Base-by-base conservation (phyloP, 2,329 filamentous ascomycete species). In the Podosphaera aphanis region DNA sequence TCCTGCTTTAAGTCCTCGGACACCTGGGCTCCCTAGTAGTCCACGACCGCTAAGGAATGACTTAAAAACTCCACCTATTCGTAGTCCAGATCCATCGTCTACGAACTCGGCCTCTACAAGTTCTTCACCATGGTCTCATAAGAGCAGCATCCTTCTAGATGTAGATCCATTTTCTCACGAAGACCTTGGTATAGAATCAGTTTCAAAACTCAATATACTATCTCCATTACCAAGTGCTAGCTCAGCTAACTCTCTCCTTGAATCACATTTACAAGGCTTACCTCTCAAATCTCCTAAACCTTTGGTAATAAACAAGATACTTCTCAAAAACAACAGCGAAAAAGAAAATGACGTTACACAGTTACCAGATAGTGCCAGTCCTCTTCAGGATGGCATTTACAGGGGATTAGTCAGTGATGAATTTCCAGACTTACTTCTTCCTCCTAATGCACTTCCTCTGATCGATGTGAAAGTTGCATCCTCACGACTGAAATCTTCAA, bases 401-500 rank as follows among this genome's bases (percentile, higher is more conserved):
- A 79, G 70, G 54, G 84, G 84, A 0, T 70, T 94, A 19, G 69
- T 84, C 4, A 84, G 80, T 0, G 84, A 93, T 0, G 82, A 93
- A 52, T 88, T 85, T 58, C 85, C 88, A 0, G 81, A 83, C 50
- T 69, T 95, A 6, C 64, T 95, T 19, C 67, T 98, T 1, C 77
- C 85, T 8, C 88, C 90, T 0, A 92, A 93, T 59, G 85, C 86
- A 5, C 67, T 98, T 6, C 81, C 83, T 2, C 83, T 83, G 1
- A 79, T 98, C 47, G 74, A 81, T 51, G 77, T 94, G 42, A 83
- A 74, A 59, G 88, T 94, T 3, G 83, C 85, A 2, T 95, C 90
- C 3, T 95, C 90, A 19, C 77, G 90, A n/a, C 77, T 98, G 67
- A 85, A 83, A 57, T 90, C 88, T 13, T 93, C 88, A 0, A 71